phyloP scores from a whole-genome alignment of 2,329 filamentous ascomycete species.

The Pseudogymnoascus sp. region DNA sequence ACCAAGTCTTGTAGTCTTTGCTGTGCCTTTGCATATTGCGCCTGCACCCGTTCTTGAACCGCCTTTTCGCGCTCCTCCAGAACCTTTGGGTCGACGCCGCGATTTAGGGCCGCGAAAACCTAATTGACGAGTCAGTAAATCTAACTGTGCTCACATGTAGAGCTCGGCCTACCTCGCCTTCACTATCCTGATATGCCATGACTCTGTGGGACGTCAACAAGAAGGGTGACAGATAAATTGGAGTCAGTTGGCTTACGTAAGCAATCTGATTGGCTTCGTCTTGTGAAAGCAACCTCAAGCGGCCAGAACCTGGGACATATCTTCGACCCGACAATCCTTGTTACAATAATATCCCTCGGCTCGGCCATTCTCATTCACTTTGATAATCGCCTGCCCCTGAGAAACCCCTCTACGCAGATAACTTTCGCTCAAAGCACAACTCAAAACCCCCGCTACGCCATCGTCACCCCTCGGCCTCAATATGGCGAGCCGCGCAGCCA shows the following conservation, averaged over 20 bases:
- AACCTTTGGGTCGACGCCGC: constrained; percentile 49
- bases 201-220: not conserved
- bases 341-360: not conserved
- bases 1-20: constrained; percentile 58
- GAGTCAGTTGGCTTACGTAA: constrained; percentile 4
- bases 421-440: not conserved
- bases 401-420: not conserved
- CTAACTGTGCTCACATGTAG: constrained; percentile 28
- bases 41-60: constrained; percentile 37
- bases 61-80: constrained; percentile 51
- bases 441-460: constrained; percentile 4
- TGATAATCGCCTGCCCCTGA: not conserved
- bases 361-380: not conserved
- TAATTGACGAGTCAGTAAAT: constrained; percentile 23
- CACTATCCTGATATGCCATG: constrained; percentile 17
- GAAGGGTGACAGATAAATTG: not conserved
- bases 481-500: constrained; percentile 66
- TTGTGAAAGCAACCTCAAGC: not conserved
- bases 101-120: constrained; percentile 52
- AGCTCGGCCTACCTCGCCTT: constrained; percentile 36
- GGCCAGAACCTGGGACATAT: constrained; percentile 14
- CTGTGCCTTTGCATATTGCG: constrained; percentile 40
- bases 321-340: constrained; percentile 12
- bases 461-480: constrained; percentile 18
- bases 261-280: not conserved